phyloP scores from a whole-genome alignment of 164 flowering plant species.

The Tinospora cordifolia region DNA sequence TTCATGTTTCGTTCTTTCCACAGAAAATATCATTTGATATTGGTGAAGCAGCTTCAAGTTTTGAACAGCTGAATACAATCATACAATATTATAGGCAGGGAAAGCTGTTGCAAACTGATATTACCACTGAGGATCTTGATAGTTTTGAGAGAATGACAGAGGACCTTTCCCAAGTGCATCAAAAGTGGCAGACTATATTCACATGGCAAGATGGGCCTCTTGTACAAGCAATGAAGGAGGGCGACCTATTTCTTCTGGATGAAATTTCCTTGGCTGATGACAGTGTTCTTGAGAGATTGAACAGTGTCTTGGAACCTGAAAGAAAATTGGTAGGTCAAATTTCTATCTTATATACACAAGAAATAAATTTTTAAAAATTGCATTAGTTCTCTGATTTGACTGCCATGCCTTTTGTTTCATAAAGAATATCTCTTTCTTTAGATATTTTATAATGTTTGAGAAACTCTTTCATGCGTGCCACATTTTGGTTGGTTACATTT shows the following conservation, averaged over 20 bases:
- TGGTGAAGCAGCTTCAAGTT: constrained; percentile 45
- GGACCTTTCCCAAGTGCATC: constrained; percentile 38
- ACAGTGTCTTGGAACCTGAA: constrained; percentile 93
- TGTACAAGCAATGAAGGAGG: constrained; percentile 81
- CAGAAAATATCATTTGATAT: constrained; percentile 68
- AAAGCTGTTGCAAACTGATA: constrained; percentile 25
- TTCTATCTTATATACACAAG: neutral
- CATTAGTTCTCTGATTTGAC: neutral
- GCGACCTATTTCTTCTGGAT: constrained; percentile 83
- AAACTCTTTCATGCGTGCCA: neutral
- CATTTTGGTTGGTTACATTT: neutral
- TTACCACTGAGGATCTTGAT: constrained; percentile 36
- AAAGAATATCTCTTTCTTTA: neutral
- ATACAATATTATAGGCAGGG: constrained; percentile 33
- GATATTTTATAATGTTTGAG: neutral
- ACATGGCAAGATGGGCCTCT: constrained; percentile 98
- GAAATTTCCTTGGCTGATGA: constrained; percentile 99
- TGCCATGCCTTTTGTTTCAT: neutral
- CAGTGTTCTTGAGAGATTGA: constrained; percentile 91
- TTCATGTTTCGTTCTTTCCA: constrained; percentile 17
- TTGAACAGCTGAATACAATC: constrained; percentile 34
- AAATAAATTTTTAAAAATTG: neutral
- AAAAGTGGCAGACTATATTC: constrained; percentile 78
- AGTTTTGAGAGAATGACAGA: constrained; percentile 30
- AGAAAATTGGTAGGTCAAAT: constrained; percentile 60